Evolutionary conservation across 495 filamentous ascomycete genomes (phyloP), one percentile per base, ranked within the genome.

Genomic region (Penicillium bovifimosum): DNA sequence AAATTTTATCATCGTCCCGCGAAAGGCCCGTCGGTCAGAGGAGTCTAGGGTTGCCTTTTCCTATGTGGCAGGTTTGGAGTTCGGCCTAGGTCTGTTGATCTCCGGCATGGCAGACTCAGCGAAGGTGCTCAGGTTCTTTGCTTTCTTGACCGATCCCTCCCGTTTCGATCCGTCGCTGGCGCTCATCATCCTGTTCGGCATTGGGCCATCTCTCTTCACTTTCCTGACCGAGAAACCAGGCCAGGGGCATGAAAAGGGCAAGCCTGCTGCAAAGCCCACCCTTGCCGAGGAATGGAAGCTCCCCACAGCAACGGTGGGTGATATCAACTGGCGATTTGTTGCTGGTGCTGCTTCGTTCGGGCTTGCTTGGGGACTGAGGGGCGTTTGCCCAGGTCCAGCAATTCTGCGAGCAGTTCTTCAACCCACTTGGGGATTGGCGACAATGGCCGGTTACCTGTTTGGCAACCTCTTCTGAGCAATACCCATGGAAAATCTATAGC

Each of bases 311-410:
- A 77, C 74, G 0, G 61, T 76, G 13, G 66, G 61, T n/a, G 79
- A 80, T 48, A 74, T 79, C 11, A 74, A 83, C 47, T 75, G 71
- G 69, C 73, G 67, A n/a, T 78, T 84, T 48, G 56, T 82, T 5
- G 56, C 63, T 2, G 81, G 81, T 16, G 70, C 76, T 9, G 66
- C 62, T 20, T 61, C 70, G 1, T 84, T 83, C 59, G 81, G 81
- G 0, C 41, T 82, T 13, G 76, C 71, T 0, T 84, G 80, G 80
- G 81, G 81, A 5, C 53, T 81, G 44, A 62, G 60, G 27, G 81
- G 80, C 1, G 71, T 79, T 2, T 84, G 81, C 53, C 81, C 81
- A 0, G 81, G 81, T 0, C 77, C 81, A 7, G 80, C 73, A 2
- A 60, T 80, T 9, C 52, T 83, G 58, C 71, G 76, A 17, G 49